A percentile compares a stretch with the other conserved stretches of the same genome.
Evolutionary conservation across 2,329 filamentous ascomycete genomes (phyloP).

Genomic region (Colletotrichum salicis): DNA sequence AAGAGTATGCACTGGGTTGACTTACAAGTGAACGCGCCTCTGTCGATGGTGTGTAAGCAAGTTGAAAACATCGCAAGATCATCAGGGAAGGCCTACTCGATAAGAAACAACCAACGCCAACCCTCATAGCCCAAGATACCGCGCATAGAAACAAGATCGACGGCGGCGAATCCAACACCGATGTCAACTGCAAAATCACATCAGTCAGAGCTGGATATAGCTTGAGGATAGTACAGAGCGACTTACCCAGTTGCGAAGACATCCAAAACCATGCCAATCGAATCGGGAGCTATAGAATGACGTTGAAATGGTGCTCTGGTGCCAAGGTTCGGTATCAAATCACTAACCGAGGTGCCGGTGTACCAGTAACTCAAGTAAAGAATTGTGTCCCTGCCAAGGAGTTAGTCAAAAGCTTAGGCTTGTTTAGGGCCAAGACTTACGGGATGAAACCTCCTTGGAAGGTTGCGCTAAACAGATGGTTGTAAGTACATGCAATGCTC

Average conservation of each 20-base stretch:
- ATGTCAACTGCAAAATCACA: slow-evolving; percentile 48
- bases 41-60: slow-evolving; percentile 35
- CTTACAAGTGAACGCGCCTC: slow-evolving; percentile 47
- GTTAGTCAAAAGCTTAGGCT: slow-evolving; percentile 36
- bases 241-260: slow-evolving; percentile 43
- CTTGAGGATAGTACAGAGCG: accelerated
- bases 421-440: slow-evolving; percentile 37
- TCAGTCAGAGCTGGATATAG: background rate
- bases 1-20: background rate
- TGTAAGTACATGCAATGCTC: background rate
- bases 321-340: accelerated
- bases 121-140: slow-evolving; percentile 63
- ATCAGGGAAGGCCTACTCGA: slow-evolving; percentile 43
- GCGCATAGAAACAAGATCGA: slow-evolving; percentile 64
- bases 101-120: slow-evolving; percentile 67
- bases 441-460: slow-evolving; percentile 59
- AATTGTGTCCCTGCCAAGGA: slow-evolving; percentile 15
- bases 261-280: slow-evolving; percentile 77
- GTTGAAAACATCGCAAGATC: too few species aligned
- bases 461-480: background rate
- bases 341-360: slow-evolving; percentile 60
- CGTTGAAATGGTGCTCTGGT: background rate
- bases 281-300: slow-evolving; percentile 62
- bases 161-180: slow-evolving; percentile 65
- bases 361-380: slow-evolving; percentile 72